A percentile compares a stretch with the other conserved stretches of the same genome.
Conservation (phyloP, 805 yeast species). For the Yamadazyma sp. region DNA sequence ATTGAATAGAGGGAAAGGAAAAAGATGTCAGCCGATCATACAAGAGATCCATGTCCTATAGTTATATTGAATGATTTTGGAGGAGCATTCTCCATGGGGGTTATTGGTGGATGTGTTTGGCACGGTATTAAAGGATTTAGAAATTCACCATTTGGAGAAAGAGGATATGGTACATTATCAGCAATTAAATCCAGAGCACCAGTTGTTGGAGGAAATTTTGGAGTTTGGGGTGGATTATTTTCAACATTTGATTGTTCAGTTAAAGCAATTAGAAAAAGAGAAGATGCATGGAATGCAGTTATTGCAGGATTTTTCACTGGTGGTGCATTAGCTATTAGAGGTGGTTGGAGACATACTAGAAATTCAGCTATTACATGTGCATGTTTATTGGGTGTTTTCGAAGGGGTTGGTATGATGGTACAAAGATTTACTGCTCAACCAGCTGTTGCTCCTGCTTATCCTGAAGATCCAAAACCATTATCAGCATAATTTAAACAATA, state of each 20-base stretch:
- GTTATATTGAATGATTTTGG: constrained; percentile 96
- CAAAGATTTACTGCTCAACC: constrained; percentile 85
- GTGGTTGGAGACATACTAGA: constrained; percentile 96
- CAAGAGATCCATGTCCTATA: constrained; percentile 98
- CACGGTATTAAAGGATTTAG: constrained; percentile 98
- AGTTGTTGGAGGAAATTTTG: constrained; percentile 97
- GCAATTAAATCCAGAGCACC: constrained; percentile 98
- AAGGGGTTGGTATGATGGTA: constrained; percentile 97
- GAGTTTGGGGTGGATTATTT: constrained; percentile 99
- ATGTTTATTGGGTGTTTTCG: constrained; percentile 91
- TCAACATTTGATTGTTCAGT: constrained; percentile 95
- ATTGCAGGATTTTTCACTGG: constrained; percentile 98
- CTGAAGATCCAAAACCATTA: constrained; percentile 37
- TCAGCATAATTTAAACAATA: constrained; percentile 37
- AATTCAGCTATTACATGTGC: constrained; percentile 98
- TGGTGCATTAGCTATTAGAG: constrained; percentile 96
- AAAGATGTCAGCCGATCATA: constrained; percentile 87
- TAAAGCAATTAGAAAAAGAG: constrained; percentile 93
- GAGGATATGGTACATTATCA: constrained; percentile 81
- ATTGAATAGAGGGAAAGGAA: background rate
- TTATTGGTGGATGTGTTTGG: constrained; percentile 97
- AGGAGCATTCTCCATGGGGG: constrained; percentile 99
- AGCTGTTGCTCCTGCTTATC: constrained; percentile 44
- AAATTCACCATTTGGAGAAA: constrained; percentile 95
- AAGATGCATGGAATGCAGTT: constrained; percentile 97